phyloP scores from a whole-genome alignment of 306 rosid genomes.

The Citrullus colocynthis region DNA sequence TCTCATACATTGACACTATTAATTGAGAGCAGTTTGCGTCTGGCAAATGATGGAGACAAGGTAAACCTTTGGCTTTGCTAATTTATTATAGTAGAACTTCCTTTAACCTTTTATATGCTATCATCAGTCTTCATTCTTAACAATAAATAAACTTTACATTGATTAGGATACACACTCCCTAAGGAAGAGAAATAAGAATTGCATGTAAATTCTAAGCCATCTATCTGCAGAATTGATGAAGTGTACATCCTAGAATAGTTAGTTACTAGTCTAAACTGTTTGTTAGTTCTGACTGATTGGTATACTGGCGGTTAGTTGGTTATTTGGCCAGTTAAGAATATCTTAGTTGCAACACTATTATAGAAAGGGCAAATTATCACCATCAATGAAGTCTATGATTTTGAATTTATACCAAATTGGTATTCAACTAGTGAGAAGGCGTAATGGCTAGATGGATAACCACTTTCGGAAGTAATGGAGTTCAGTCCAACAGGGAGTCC shows the following conservation, averaged over 20 bases:
- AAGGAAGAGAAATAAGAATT: not conserved
- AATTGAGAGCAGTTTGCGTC: conserved; percentile 60
- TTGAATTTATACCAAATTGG: not conserved
- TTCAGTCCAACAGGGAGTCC: not conserved
- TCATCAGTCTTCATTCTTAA: not conserved
- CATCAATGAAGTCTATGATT: not conserved
- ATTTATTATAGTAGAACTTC: not conserved
- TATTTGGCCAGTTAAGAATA: not conserved
- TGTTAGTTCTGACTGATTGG: not conserved
- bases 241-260: not conserved
- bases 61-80: conserved; percentile 18
- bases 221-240: not conserved
- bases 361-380: not conserved
- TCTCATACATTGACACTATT: conserved; percentile 37
- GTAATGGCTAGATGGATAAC: not conserved
- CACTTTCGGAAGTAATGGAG: not conserved
- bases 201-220: not conserved
- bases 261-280: not conserved
- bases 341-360: not conserved
- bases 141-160: not conserved
- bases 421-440: not conserved
- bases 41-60: conserved; percentile 88
- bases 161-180: not conserved
- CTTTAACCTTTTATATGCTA: not conserved
- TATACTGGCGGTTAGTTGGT: not conserved